phyloP scores from a whole-genome alignment of 2,329 filamentous ascomycete species.

The Fusarium marasasianum region DNA sequence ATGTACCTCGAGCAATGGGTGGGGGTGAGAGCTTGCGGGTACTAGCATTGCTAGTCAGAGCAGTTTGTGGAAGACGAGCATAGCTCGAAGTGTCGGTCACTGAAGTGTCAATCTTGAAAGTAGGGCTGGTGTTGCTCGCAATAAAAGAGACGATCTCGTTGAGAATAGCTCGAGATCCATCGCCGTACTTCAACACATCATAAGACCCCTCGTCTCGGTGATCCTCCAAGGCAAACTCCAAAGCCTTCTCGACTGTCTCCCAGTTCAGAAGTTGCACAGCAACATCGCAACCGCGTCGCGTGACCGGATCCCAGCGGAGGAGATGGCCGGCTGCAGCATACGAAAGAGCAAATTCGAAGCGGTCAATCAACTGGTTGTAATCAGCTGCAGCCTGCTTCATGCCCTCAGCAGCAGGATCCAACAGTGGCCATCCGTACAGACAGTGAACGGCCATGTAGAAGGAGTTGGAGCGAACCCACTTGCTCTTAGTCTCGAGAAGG shows the following conservation, averaged over 20 bases:
- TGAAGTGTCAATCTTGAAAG: constrained; percentile 66
- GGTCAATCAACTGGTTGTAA: constrained; percentile 53
- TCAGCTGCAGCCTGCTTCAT: constrained; percentile 47
- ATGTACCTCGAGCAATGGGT: constrained; percentile 51
- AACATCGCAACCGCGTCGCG: constrained; percentile 67
- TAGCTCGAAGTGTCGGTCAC: constrained; percentile 50
- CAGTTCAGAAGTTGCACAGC: constrained; percentile 67
- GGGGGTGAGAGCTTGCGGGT: constrained; percentile 27
- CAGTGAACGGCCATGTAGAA: constrained; percentile 67
- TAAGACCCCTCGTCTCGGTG: constrained; percentile 48
- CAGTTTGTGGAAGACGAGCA: constrained; percentile 50
- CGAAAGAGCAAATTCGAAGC: constrained; percentile 66
- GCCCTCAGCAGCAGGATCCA: constrained; percentile 46
- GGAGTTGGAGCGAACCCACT: constrained; percentile 63
- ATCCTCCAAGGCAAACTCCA: constrained; percentile 66
- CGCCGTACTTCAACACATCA: constrained; percentile 61
- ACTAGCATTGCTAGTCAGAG: constrained; percentile 11
- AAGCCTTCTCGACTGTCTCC: constrained; percentile 68
- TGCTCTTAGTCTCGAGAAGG: constrained; percentile 60
- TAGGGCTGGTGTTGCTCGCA: constrained; percentile 65
- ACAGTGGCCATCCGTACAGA: constrained; percentile 64
- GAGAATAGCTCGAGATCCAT: constrained; percentile 64
- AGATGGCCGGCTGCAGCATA: constrained; percentile 71
- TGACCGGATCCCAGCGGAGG: constrained; percentile 64
- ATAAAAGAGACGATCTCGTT: constrained; percentile 67